These are phyloP conservation scores for Otatea glauca DNA, from an alignment of 176 grass and related monocot species.

Conservation along the genomic window DNA sequence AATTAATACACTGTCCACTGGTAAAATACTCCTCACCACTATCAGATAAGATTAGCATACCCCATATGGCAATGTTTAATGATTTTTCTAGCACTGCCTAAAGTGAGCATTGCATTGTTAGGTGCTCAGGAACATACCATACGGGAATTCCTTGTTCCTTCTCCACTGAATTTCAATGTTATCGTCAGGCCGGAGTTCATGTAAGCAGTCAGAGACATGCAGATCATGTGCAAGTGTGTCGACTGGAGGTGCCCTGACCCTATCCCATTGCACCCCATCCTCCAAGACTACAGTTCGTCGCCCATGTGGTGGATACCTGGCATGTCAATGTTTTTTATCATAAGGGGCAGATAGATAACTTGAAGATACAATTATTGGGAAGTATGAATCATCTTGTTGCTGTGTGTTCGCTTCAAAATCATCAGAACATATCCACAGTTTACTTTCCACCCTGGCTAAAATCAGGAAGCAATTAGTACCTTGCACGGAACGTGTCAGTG, in stretches of 20 bases:
- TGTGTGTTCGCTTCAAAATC: constrained; percentile 1
- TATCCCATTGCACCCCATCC: constrained; percentile 81
- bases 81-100: constrained; percentile 25
- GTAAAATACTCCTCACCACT: constrained; percentile 44
- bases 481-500: constrained; percentile 72
- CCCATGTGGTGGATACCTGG: constrained; percentile 90
- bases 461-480: constrained; percentile 51
- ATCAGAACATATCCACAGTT: background rate
- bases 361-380: background rate
- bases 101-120: constrained; percentile 42
- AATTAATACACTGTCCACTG: constrained; percentile 48
- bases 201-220: constrained; percentile 75
- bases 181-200: constrained; percentile 72
- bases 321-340: constrained; percentile 7
- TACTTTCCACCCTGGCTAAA: background rate
- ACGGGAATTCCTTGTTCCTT: constrained; percentile 93
- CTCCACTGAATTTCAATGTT: constrained; percentile 99
- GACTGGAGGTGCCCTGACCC: constrained; percentile 71
- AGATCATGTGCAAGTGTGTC: constrained; percentile 74
- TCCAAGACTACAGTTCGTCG: constrained; percentile 66
- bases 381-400: background rate
- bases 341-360: background rate
- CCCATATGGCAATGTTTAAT: constrained; percentile 41
- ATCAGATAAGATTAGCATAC: constrained; percentile 56
- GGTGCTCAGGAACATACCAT: constrained; percentile 72